Evolutionary conservation across 192 early-diverging fungal genomes (phyloP).

Genomic region (Coemansia sp.): DNA sequence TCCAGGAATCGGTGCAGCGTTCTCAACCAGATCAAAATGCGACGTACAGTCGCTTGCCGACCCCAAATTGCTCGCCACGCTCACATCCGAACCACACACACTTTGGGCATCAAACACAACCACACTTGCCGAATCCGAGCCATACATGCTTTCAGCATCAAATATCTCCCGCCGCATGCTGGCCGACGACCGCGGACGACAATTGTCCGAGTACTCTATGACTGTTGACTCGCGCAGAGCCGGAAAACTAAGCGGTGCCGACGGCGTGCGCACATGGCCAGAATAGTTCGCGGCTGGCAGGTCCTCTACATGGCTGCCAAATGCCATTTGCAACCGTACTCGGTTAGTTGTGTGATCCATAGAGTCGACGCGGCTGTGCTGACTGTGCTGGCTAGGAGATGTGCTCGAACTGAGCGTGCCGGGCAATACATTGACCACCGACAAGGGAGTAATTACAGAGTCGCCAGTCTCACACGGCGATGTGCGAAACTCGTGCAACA

Average conservation of each 20-base stretch:
- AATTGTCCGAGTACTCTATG: background rate
- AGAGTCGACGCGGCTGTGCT: conserved; percentile 9
- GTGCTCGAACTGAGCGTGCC: conserved; percentile 18
- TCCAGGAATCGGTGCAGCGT: conserved; percentile 20
- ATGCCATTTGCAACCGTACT: conserved; percentile 14
- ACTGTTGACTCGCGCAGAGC: conserved; percentile 1
- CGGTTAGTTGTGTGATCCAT: background rate
- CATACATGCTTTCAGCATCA: conserved; percentile 29
- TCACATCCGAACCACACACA: background rate
- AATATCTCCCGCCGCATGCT: conserved; percentile 7
- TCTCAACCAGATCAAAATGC: conserved; percentile 43
- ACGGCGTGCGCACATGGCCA: conserved; percentile 24
- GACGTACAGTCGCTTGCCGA: conserved; percentile 10
- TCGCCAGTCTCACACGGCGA: conserved; percentile 45
- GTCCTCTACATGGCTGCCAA: conserved; percentile 17
- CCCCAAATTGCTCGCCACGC: background rate
- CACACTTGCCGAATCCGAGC: no score
- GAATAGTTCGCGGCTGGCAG: conserved; percentile 9
- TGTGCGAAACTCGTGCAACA: conserved; percentile 13
- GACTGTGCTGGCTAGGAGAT: conserved; percentile 19
- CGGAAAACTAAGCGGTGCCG: conserved; percentile 14
- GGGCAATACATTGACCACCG: conserved; percentile 46
- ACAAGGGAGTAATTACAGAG: conserved; percentile 38
- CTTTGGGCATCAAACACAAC: no score
- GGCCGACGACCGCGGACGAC: conserved; percentile 22